Evolutionary conservation across 2,329 filamentous ascomycete species (phyloP), one percentile per base, ranked within the genome.

Genomic region (Coleophoma eucalyptorum): DNA sequence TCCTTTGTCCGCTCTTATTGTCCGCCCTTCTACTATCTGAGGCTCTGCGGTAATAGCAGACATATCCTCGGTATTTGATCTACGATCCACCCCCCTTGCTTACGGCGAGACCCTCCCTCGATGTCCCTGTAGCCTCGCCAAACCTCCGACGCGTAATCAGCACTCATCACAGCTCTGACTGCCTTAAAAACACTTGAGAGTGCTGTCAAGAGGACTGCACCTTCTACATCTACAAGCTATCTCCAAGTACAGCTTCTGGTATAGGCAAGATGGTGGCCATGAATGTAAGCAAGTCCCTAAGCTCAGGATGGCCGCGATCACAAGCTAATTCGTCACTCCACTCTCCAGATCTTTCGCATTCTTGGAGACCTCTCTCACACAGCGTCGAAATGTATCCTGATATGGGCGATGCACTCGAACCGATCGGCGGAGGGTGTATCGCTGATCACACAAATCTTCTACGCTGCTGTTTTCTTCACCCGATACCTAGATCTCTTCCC

Each of bases 371-470:
- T 93, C 62, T 90, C 88, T 63, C 93, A 97, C 67, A 82, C 90
- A 43, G 76, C 84, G 45, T 94, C 91, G 51, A 97, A 96, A 79
- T 83, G 86, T 68, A 94, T 97, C 65, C 79, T 97, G 61, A 90
- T 97, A 72, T 89, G 86, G 74, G 85, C 91, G 50, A 96, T 97
- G 63, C 90, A 96, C 71, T 81, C 82, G 59, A 96, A 97, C 66
- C 81, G 81, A 65, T 94, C 88, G 67, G 88, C 91, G 44, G 91
- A 96, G 77, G 90, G 92, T 53, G 88, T 97, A 54, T 96, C 91
- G 20, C 84, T 96, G 65, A 89, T 97, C 63, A 96, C 89, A 1
- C 93, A 97, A 70, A 79, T 85, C 50, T 83, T 97, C 58, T 97
- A 97, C 72, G 83, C 86, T 50, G 68, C 87, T 56, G 92, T 97